Conservation (phyloP, 345 rosid species). For the Leavenworthia alabamica region DNA sequence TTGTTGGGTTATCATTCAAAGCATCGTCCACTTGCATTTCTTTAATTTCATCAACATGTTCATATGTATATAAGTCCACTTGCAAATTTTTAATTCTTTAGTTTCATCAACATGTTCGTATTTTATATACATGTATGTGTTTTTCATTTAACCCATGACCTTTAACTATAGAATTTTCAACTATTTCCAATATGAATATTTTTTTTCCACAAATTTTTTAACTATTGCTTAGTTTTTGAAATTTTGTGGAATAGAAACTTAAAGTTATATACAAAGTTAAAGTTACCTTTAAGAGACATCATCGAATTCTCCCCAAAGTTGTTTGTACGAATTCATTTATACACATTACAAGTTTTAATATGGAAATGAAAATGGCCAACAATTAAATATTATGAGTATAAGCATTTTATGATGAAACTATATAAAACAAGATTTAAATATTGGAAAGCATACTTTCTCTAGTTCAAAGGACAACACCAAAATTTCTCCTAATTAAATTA, state of each 20-base stretch:
- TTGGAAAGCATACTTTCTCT: background rate
- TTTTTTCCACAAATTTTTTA: background rate
- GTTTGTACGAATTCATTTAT: background rate
- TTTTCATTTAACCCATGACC: constrained; percentile 5
- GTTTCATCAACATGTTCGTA: constrained; percentile 16
- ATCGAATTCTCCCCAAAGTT: background rate
- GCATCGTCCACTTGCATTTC: constrained; percentile 29
- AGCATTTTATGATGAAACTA: background rate
- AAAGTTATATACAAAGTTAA: background rate
- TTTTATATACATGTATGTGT: background rate
- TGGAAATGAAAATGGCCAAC: background rate
- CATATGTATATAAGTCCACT: constrained; percentile 31
- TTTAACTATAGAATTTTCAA: background rate
- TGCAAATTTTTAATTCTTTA: constrained; percentile 23
- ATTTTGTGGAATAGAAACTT: background rate
- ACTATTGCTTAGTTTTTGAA: background rate
- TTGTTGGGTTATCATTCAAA: constrained; percentile 29
- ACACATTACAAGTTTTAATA: background rate
- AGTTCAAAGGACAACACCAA: background rate
- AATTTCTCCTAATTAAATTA: background rate
- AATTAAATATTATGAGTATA: background rate
- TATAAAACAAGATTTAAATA: background rate
- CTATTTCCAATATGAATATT: background rate
- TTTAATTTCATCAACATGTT: constrained; percentile 18
- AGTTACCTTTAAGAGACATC: background rate